Evolutionary conservation across 1,139 yeast species (phyloP), one percentile per base, ranked within the genome.

Genomic region (Hanseniaspora gamundiae): DNA sequence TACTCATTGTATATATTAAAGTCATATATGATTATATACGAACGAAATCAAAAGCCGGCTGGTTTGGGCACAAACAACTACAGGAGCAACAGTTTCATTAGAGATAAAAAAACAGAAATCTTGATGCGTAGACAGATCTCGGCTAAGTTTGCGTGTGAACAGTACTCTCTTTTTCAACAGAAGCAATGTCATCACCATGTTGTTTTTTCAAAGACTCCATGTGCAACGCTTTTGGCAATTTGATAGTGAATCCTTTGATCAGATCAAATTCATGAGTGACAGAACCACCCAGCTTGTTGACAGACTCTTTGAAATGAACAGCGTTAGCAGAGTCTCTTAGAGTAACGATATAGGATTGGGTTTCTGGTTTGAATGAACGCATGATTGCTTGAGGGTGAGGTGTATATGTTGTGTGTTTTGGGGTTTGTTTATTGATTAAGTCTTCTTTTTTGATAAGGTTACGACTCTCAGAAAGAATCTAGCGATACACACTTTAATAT

Each of bases 211-310:
- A 45, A 36, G 52, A 49, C 31, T 48, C 48, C 35, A 52, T 47
- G 35, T 54, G 50, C 8, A 53, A 28, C n/a, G 43, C 41, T 26
- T 53, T 57, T 17, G 57, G 58, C 24, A 53, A 39, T 38, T 52
- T 48, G 35, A 54, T 49, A 7, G 74, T 66, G 56, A 76, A 79
- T 1, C 86, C 88, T 65, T 80, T 80, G 65, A 81, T 77, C 57
- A 80, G 66, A 42, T 72, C 65, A 60, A 74, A 80, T 54, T 80
- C 85, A 49, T 74, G 76, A 47, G 74, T 71, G 52, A 81, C 69
- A 42, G 69, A 67, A 43, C 87, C 88, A 33, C 87, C 87, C 42
- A 76, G 55, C 39, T 69, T 69, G 31, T 47, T 42, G 42, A 66
- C 50, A 9, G 52, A 46, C 11, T 53, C 46, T 43, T 53, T 54